Conservation (phyloP, 352 stramenopile species). For the Pythium aphanidermatum region DNA sequence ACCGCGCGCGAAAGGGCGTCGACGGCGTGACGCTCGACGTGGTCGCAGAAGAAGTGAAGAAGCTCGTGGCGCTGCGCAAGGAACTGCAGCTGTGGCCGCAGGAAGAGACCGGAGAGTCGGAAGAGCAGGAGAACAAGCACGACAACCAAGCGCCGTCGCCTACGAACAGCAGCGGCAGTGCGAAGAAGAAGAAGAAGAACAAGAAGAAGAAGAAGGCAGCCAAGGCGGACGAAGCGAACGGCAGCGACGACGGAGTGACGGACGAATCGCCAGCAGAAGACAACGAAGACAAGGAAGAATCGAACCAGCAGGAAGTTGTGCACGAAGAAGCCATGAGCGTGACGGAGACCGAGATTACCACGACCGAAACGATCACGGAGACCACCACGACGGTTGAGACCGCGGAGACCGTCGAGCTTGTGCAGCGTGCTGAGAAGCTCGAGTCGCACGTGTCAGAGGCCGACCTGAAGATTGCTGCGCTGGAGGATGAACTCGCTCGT, state of each 20-base stretch:
- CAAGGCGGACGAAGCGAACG: not conserved
- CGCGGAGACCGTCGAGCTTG: slow-evolving; percentile 13
- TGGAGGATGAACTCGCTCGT: slow-evolving; percentile 18
- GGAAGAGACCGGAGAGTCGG: slow-evolving; percentile 16
- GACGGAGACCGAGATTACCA: slow-evolving; percentile 18
- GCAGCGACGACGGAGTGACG: not conserved
- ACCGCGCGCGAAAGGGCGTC: slow-evolving; percentile 35
- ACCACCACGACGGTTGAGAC: no score
- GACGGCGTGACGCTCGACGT: slow-evolving; percentile 36
- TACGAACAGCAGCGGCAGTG: slow-evolving; percentile 10
- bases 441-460: slow-evolving; percentile 22
- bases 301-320: slow-evolving; percentile 20
- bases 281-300: not conserved
- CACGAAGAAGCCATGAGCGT: not conserved
- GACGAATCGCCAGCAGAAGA: not conserved
- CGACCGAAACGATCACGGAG: no score
- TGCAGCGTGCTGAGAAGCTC: slow-evolving; percentile 25
- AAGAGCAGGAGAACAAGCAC: slow-evolving; percentile 8
- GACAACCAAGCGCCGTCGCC: slow-evolving; percentile 20
- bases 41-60: slow-evolving; percentile 48
- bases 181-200: slow-evolving; percentile 26
- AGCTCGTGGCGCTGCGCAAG: slow-evolving; percentile 59
- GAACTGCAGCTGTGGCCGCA: slow-evolving; percentile 49
- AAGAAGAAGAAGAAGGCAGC: slow-evolving; percentile 22
- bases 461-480: slow-evolving; percentile 15